Evolutionary conservation across 1,284 basidiomycete genomes (phyloP), one percentile per base, ranked within the genome.

Genomic region (Ceratobasidium sp.): DNA sequence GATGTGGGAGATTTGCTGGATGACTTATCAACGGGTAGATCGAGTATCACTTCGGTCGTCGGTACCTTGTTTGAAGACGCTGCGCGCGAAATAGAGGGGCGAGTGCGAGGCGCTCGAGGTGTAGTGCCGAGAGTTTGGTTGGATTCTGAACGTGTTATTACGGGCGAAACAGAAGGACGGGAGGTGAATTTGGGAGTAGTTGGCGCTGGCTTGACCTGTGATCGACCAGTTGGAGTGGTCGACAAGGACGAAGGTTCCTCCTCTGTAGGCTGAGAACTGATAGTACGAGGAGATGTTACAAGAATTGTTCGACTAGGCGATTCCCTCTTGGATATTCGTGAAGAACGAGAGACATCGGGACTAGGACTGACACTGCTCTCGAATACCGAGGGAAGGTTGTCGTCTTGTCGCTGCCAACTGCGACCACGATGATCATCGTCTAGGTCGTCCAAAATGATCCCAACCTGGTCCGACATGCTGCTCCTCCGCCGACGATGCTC

Each of bases 391-490:
- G 75, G 75, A 39, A 77, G 55, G 46, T 10, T 58, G 64, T 77
- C 75, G 15, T 64, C 61, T 18, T 51, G 66, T 18, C 75, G 75
- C 63, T 68, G 75, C 75, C 75, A 77, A 44, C 64, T 68, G 18
- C 75, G 75, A 60, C 75, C 75, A 61, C 75, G 75, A 33, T 33
- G 75, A 42, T 75, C 72, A 51, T 66, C 72, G 12, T 77, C 75
- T 5, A 77, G 39, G 39, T 77, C 75, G 64, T 68, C 53, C 53
- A 77, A 60, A 15, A 66, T 46, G 4, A 67, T 56, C 40, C 42
- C 66, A 42, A 44, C 63, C 33, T 64, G n/a, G 12, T 46, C 75
- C 26, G 51, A 44, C 23, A 66, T 42, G 51, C 63, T 66, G 4
- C 40, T 51, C 49, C 51, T 61, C 33, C 51, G n/a, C 20, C 39